Evolutionary conservation across 139 green algal species (phyloP).

Genomic region (Picochlorum costavermella): DNA sequence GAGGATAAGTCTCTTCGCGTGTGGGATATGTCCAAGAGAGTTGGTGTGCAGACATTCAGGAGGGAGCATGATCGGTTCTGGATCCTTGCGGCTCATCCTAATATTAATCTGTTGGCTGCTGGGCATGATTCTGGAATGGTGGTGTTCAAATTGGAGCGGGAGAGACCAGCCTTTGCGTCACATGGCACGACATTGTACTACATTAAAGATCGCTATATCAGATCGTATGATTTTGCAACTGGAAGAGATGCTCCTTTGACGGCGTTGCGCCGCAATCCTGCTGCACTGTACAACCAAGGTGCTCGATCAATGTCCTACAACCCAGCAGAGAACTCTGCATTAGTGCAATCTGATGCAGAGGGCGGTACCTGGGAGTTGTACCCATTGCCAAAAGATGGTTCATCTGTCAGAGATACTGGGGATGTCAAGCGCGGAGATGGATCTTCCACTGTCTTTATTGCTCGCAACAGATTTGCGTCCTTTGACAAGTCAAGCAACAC

Average conservation of each 20-base stretch:
- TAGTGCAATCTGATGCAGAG: conserved; percentile 84
- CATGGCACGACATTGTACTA: conserved; percentile 88
- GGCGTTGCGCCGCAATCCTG: conserved; percentile 60
- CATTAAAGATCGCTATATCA: conserved; percentile 95
- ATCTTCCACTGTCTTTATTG: conserved; percentile 88
- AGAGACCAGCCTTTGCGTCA: conserved; percentile 82
- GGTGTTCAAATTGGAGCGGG: conserved; percentile 99
- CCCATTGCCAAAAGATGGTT: conserved; percentile 77
- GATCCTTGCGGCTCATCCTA: conserved; percentile 94
- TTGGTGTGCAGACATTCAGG: conserved; percentile 93
- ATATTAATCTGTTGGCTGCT: conserved; percentile 97
- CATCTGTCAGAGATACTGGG: conserved; percentile 32
- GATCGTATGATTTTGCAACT: conserved; percentile 79
- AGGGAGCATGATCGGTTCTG: conserved; percentile 91
- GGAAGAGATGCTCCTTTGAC: conserved; percentile 87
- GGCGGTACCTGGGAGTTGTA: conserved; percentile 96
- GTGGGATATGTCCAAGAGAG: conserved; percentile 98
- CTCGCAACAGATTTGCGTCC: conserved; percentile 95
- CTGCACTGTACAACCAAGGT: conserved; percentile 32
- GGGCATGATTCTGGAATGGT: conserved; percentile 99
- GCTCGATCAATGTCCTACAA: conserved; percentile 84
- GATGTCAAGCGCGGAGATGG: conserved; percentile 77
- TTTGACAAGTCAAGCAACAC: conserved; percentile 79
- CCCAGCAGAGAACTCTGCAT: conserved; percentile 91
- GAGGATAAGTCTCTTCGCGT: conserved; percentile 98